A percentile compares a stretch with the other conserved stretches of the same genome.
These are phyloP conservation scores for Elsinoe arachidis DNA, from an alignment of 2,329 filamentous ascomycete genomes.

Conservation along the genomic window DNA sequence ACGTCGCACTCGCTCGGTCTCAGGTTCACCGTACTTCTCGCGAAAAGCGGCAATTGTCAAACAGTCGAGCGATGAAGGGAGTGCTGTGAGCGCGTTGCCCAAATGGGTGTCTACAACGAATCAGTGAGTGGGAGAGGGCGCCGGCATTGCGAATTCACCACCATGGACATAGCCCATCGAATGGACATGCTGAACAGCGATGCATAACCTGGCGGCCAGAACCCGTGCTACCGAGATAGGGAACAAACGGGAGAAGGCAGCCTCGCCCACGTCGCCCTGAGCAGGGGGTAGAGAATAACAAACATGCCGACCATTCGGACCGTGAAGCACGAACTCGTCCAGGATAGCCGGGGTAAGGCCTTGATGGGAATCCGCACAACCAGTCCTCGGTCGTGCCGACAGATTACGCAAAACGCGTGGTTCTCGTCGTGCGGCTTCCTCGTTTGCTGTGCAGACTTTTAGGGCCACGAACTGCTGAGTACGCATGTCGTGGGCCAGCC, in stretches of 20 bases:
- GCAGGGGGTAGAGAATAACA: not conserved
- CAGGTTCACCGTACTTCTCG: not conserved
- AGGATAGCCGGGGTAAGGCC: not conserved
- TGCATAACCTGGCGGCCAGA: not conserved
- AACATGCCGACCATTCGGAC: not conserved
- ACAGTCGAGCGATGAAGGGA: not conserved
- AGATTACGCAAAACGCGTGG: not conserved
- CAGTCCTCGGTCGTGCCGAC: not conserved
- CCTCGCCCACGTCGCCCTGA: not conserved
- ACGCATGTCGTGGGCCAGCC: not conserved
- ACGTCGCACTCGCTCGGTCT: not conserved
- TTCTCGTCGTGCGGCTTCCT: constrained; percentile 18
- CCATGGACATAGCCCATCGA: not conserved
- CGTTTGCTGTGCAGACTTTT: not conserved
- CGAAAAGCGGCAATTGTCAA: not conserved
- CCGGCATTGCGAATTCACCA: not conserved
- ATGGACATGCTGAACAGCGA: not conserved
- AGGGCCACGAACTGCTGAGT: not conserved
- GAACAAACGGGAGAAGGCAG: not conserved
- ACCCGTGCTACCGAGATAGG: not conserved
- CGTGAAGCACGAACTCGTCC: not conserved
- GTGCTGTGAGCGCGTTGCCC: not conserved
- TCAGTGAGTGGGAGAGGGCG: not conserved
- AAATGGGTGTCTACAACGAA: not conserved
- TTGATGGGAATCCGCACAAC: too few relatives aligned